Base-by-base conservation (phyloP, 208 protist genomes). In the Vickermania ingenoplastis region DNA sequence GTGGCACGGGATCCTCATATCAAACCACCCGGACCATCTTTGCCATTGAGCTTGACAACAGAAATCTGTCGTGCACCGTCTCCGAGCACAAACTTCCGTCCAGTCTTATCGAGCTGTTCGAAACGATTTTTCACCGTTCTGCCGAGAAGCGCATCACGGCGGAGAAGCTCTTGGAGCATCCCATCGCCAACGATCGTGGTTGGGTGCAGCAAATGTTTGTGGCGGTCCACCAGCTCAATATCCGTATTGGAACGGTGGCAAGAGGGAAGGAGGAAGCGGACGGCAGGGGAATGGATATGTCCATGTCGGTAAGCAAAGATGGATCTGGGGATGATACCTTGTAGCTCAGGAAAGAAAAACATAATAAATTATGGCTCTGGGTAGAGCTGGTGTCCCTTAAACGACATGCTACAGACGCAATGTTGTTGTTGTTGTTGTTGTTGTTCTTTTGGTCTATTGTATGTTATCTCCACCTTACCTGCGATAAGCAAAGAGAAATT, bases 131-230 rank as follows among this genome's bases (percentile, higher is more conserved):
- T 51, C 70, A 71, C 27, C 81, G 86, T 1, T 71, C 86, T 51
- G 81, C 86, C 21, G 28, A 50, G 21, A 77, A 73, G 63, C 86
- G 86, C 54, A 86, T 87, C 79, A 89, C 81, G 24, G 71, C 79
- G 1, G 75, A 81, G 0, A 75, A 91, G 13, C 50, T 89, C n/a
- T 61, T 89, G 23, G 76, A 90, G 17, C 82, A 93, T 61, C 80
- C 75, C 7, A 77, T 90, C 11, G 76, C 76, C 31, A 90, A 75
- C 72, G 68, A 89, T 55, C 71, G 77, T 27, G 80, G 82, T 66
- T 92, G 81, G 80, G 81, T 92, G 77, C 36, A 45, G 36, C 36
- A 17, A 7, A 45, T 45, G 36, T 45, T 45, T 45, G 36, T 45
- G 7, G 36, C 7, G 17, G 36, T 45, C 11, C 11, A 45, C 17